Evolutionary conservation across 805 yeast genomes (phyloP).

Genomic region (Schizosaccharomyces cryophilus): DNA sequence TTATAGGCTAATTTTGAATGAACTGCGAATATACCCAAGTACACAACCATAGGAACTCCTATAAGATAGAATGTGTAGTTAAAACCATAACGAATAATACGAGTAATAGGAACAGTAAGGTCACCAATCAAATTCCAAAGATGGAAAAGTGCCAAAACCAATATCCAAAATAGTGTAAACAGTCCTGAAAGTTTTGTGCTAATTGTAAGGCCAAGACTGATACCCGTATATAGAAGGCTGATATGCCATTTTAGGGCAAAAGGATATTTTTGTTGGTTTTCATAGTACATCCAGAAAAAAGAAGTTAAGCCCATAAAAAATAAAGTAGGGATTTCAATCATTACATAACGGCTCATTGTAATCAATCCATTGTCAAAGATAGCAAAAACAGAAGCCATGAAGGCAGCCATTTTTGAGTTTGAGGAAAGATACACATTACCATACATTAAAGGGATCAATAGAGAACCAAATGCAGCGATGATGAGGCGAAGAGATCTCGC

Average conservation of each 20-base stretch:
- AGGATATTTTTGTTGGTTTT: constrained; percentile 17
- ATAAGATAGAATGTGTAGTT: constrained; percentile 23
- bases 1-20: constrained; percentile 26
- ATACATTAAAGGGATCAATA: constrained; percentile 28
- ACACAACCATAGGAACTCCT: constrained; percentile 32
- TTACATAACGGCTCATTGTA: constrained; percentile 32
- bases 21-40: constrained; percentile 29
- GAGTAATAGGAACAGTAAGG: constrained; percentile 17
- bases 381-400: constrained; percentile 27
- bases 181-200: constrained; percentile 52
- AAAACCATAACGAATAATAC: constrained; percentile 17
- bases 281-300: constrained; percentile 27
- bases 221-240: constrained; percentile 23
- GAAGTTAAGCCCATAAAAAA: constrained; percentile 23
- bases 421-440: constrained; percentile 31
- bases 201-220: constrained; percentile 28
- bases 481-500: constrained; percentile 32
- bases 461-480: constrained; percentile 31
- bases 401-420: constrained; percentile 26
- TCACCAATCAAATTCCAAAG: constrained; percentile 57
- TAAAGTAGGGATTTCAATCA: constrained; percentile 22
- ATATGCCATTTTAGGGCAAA: constrained; percentile 30
- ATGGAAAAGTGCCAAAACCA: constrained; percentile 22
- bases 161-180: constrained; percentile 42
- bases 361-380: constrained; percentile 34